phyloP scores from a whole-genome alignment of 2,329 filamentous ascomycete genomes.

The Xylaria sp. region DNA sequence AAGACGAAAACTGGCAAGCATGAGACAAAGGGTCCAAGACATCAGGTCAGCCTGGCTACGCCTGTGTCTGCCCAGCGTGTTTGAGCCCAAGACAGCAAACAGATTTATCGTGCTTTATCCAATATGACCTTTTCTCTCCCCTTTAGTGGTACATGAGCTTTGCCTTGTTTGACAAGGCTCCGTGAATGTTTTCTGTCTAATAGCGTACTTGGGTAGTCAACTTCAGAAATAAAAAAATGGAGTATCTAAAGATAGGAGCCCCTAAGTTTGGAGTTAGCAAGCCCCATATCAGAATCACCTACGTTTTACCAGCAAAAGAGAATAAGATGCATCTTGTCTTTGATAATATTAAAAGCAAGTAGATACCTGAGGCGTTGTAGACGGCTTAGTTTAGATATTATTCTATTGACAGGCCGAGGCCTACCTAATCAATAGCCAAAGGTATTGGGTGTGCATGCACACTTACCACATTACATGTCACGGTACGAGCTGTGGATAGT shows the following conservation, averaged over 20 bases:
- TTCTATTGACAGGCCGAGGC: too few relatives aligned
- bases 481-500: background rate
- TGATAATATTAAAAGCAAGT: too few relatives aligned
- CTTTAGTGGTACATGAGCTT: background rate
- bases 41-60: background rate
- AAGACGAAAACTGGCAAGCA: background rate
- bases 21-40: slow-evolving; percentile 24
- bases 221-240: background rate
- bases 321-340: too few relatives aligned
- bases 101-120: background rate
- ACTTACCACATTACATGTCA: background rate
- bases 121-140: background rate
- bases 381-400: too few relatives aligned
- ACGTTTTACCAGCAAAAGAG: too few relatives aligned
- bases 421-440: too few relatives aligned
- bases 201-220: background rate
- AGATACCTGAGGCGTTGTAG: too few relatives aligned
- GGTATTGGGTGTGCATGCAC: too few relatives aligned
- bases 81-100: background rate
- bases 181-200: background rate
- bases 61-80: slow-evolving; percentile 2
- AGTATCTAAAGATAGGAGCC: background rate
- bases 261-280: background rate
- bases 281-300: background rate
- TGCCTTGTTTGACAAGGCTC: background rate